Evolutionary conservation across 2,329 filamentous ascomycete genomes (phyloP).

Genomic region (Aspergillus candidus): DNA sequence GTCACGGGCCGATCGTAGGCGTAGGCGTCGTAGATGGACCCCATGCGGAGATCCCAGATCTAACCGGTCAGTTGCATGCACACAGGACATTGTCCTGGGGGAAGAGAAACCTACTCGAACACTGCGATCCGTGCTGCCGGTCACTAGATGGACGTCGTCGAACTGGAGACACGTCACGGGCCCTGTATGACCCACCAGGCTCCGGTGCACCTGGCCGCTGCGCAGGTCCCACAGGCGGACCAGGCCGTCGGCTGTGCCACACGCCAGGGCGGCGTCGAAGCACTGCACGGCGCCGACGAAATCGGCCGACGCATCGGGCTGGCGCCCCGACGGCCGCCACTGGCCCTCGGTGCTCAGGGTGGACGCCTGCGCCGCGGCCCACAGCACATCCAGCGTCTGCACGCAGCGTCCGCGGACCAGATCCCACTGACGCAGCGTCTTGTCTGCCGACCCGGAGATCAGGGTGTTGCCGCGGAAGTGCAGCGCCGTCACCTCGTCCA

Average conservation of each 20-base stretch:
- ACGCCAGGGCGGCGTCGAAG: slow-evolving; percentile 91
- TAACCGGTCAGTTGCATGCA: slow-evolving; percentile 37
- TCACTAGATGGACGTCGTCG: slow-evolving; percentile 90
- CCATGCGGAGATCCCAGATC: slow-evolving; percentile 98
- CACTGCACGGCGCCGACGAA: slow-evolving; percentile 94
- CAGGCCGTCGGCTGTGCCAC: slow-evolving; percentile 96
- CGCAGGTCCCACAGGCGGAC: slow-evolving; percentile 93
- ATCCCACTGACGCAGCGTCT: slow-evolving; percentile 97
- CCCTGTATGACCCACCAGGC: slow-evolving; percentile 89
- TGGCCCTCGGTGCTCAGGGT: slow-evolving; percentile 54
- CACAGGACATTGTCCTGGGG: neutral
- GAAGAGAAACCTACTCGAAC: slow-evolving; percentile 66
- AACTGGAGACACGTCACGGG: slow-evolving; percentile 93
- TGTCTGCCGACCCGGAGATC: slow-evolving; percentile 93
- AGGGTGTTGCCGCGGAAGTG: slow-evolving; percentile 85
- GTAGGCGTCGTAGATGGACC: slow-evolving; percentile 91
- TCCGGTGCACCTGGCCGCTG: slow-evolving; percentile 94
- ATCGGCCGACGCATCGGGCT: slow-evolving; percentile 65
- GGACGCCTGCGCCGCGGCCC: slow-evolving; percentile 88
- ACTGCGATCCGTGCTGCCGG: slow-evolving; percentile 85
- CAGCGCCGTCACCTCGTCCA: slow-evolving; percentile 89
- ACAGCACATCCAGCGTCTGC: slow-evolving; percentile 94
- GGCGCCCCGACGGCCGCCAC: slow-evolving; percentile 66
- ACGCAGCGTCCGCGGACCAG: slow-evolving; percentile 94
- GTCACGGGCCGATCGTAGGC: slow-evolving; percentile 89